These are phyloP conservation scores for Pseudogymnoascus sp. DNA, from an alignment of 2,329 filamentous ascomycete genomes.

Conservation along the genomic window DNA sequence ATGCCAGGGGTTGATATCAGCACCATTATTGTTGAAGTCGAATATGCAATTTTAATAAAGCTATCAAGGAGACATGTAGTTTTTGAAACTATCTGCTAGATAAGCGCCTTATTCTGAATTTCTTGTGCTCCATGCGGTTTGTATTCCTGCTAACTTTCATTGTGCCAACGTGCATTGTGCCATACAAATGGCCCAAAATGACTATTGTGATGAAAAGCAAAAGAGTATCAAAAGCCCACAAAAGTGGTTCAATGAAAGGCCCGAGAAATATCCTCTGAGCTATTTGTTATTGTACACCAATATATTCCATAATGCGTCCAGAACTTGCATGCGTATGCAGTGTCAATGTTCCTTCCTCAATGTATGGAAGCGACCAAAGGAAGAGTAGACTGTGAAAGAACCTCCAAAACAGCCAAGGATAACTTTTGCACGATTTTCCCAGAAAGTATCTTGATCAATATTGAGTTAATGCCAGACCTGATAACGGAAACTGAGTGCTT, in stretches of 20 bases:
- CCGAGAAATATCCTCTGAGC: neutral
- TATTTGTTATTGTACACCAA: neutral
- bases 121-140: neutral
- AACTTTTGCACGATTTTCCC: neutral
- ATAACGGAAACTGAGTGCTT: neutral
- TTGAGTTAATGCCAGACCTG: neutral
- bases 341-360: neutral
- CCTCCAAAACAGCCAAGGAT: neutral
- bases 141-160: neutral
- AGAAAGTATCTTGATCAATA: neutral
- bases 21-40: neutral
- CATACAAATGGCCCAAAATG: slow-evolving; percentile 7
- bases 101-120: slow-evolving; percentile 8
- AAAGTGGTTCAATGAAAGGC: neutral
- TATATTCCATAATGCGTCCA: neutral
- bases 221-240: neutral
- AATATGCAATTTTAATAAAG: neutral
- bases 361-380: neutral
- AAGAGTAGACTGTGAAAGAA: neutral
- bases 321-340: neutral
- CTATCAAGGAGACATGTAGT: neutral
- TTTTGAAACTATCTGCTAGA: neutral
- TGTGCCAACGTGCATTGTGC: slow-evolving; percentile 7
- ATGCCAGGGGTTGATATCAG: neutral
- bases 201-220: slow-evolving; percentile 8